phyloP scores from a whole-genome alignment of 2,329 filamentous ascomycete species.

The Tolypocladium tundrense region DNA sequence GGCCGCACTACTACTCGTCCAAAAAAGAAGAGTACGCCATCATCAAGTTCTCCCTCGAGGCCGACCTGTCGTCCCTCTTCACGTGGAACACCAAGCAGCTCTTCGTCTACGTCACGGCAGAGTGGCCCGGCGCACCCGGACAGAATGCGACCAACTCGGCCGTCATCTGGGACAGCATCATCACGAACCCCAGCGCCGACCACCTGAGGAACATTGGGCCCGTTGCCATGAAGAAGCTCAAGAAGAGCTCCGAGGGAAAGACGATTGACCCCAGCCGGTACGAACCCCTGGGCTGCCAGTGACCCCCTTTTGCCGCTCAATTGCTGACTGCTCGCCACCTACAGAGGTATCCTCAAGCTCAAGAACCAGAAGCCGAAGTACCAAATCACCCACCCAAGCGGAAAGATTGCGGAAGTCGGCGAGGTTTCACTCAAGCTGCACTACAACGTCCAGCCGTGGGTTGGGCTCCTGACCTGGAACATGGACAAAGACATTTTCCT shows the following conservation, averaged over 20 bases:
- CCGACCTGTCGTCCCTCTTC: conserved; percentile 85
- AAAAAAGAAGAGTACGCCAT: conserved; percentile 95
- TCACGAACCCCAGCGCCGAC: conserved; percentile 61
- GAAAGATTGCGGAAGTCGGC: conserved; percentile 61
- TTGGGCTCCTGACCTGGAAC: conserved; percentile 80
- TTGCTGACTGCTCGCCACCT: conserved; percentile 1
- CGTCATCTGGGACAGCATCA: conserved; percentile 94
- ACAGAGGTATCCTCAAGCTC: conserved; percentile 62
- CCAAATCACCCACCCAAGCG: conserved; percentile 83
- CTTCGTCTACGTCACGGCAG: conserved; percentile 90
- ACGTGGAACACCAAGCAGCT: conserved; percentile 99
- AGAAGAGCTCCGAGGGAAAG: conserved; percentile 49
- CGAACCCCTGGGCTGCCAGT: conserved; percentile 5
- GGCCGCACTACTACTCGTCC: conserved; percentile 89
- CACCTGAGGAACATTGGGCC: conserved; percentile 52
- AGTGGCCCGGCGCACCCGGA: conserved; percentile 39
- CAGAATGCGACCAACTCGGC: conserved; percentile 51
- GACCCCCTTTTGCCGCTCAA: neutral
- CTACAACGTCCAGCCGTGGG: conserved; percentile 98
- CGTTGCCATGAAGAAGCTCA: conserved; percentile 50
- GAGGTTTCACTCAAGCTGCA: conserved; percentile 73
- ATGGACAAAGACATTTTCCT: conserved; percentile 41
- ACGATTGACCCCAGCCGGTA: conserved; percentile 48
- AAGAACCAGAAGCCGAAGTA: conserved; percentile 90
- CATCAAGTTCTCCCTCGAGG: conserved; percentile 85